Evolutionary conservation across 768 basidiomycete species (phyloP).

Genomic region (Kwoniella dejecticola): DNA sequence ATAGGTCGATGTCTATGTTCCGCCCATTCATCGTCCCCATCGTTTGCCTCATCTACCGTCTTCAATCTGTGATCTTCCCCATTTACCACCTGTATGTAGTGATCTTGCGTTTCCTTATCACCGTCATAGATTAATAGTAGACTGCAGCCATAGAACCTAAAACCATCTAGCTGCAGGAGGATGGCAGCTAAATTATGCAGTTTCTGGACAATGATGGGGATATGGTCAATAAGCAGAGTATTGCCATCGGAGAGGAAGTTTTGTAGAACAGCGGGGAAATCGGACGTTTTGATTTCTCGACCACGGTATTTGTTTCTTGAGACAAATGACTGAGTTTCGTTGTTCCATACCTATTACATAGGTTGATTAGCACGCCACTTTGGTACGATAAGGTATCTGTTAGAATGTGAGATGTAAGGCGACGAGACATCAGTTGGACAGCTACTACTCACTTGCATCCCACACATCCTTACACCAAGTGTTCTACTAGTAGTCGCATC

Average conservation of each 20-base stretch:
- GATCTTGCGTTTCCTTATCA: conserved; percentile 80
- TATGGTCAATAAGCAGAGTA: conserved; percentile 81
- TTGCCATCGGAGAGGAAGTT: conserved; percentile 86
- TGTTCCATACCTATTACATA: conserved; percentile 98
- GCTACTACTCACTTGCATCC: conserved; percentile 87
- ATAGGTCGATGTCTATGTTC: conserved; percentile 36
- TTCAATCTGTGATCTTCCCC: conserved; percentile 74
- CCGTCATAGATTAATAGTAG: conserved; percentile 97
- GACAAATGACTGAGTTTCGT: conserved; percentile 74
- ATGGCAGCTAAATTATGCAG: conserved; percentile 91
- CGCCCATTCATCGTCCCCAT: conserved; percentile 31
- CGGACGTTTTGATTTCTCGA: conserved; percentile 79
- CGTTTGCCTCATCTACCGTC: conserved; percentile 27
- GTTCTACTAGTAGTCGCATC: conserved; percentile 90
- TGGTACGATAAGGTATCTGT: neutral
- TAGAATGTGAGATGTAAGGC: neutral
- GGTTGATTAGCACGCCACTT: too few relatives aligned
- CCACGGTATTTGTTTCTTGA: conserved; percentile 97
- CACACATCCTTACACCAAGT: conserved; percentile 90
- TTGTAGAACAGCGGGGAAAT: conserved; percentile 77
- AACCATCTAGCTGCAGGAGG: conserved; percentile 85
- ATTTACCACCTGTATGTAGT: conserved; percentile 40
- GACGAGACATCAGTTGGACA: neutral
- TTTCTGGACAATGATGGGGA: conserved; percentile 86
- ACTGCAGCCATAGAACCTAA: conserved; percentile 96